phyloP scores from a whole-genome alignment of 805 yeast genomes.

The Candida incommunis region DNA sequence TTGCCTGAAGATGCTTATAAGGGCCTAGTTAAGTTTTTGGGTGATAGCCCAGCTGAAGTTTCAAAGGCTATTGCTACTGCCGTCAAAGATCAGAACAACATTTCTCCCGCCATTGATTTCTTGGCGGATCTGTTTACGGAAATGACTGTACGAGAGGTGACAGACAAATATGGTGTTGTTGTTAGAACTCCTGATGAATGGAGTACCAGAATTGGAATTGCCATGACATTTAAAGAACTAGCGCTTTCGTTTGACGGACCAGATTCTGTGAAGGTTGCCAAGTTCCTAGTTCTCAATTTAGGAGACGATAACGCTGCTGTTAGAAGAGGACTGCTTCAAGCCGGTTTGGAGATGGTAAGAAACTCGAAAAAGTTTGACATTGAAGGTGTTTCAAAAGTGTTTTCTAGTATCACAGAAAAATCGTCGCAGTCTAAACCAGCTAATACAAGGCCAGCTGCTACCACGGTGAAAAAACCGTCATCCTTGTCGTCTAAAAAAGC shows the following conservation, averaged over 20 bases:
- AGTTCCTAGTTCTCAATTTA: slow-evolving; percentile 36
- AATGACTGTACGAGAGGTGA: slow-evolving; percentile 29
- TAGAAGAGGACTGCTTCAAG: slow-evolving; percentile 71
- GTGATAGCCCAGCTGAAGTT: slow-evolving; percentile 27
- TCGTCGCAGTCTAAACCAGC: neutral
- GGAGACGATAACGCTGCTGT: slow-evolving; percentile 65
- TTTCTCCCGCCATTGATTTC: slow-evolving; percentile 40
- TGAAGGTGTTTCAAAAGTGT: slow-evolving; percentile 67
- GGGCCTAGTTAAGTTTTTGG: slow-evolving; percentile 36
- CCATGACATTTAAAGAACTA: slow-evolving; percentile 69
- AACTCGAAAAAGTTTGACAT: slow-evolving; percentile 49
- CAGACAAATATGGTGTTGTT: slow-evolving; percentile 42
- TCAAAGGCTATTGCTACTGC: slow-evolving; percentile 64
- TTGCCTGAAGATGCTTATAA: slow-evolving; percentile 31
- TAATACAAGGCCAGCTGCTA: slow-evolving; percentile 2
- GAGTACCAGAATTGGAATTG: slow-evolving; percentile 32
- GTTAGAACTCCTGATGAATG: slow-evolving; percentile 47
- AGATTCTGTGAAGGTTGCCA: slow-evolving; percentile 28
- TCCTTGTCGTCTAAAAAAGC: neutral
- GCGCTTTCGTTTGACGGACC: slow-evolving; percentile 65
- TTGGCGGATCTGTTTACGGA: slow-evolving; percentile 19
- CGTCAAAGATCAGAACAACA: slow-evolving; percentile 5
- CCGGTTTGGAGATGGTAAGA: slow-evolving; percentile 67
- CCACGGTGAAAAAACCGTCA: slow-evolving; percentile 2
- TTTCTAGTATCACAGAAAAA: slow-evolving; percentile 7